These are phyloP conservation scores for Persicaria tinctoria DNA, from an alignment of 148 eudicot species.

Conservation along the genomic window DNA sequence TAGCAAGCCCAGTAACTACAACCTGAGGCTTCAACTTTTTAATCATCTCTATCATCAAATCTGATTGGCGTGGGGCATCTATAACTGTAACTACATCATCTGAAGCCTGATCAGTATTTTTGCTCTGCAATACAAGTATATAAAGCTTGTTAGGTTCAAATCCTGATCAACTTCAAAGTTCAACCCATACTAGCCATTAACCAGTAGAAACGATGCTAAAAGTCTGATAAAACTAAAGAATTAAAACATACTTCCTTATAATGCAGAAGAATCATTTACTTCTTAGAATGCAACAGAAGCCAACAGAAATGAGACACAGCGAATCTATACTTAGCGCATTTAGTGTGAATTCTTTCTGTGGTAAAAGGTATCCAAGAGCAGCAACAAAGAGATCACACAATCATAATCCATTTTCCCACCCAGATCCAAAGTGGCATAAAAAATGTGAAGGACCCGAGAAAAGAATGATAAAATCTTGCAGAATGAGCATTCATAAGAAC, in stretches of 20 bases:
- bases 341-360: background rate
- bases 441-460: background rate
- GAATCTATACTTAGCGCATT: background rate
- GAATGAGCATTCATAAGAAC: too few species aligned
- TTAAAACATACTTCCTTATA: background rate
- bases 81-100: conserved; percentile 71
- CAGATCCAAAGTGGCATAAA: background rate
- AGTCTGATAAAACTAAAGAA: too few species aligned
- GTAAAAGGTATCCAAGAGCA: too few species aligned
- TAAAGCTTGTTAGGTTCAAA: background rate
- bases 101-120: conserved; percentile 21
- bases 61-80: conserved; percentile 95
- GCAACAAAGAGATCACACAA: background rate
- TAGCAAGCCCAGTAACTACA: conserved; percentile 90
- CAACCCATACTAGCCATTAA: too few species aligned
- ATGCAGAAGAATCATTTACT: too few species aligned
- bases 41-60: conserved; percentile 84
- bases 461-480: background rate
- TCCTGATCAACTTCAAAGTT: background rate
- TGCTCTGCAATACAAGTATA: conserved; percentile 38
- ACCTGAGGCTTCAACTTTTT: conserved; percentile 89
- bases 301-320: background rate
- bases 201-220: too few species aligned
- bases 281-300: background rate
- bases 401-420: background rate